Base-by-base conservation (phyloP, 306 rosid species). In the Casuarina cunninghamiana region DNA sequence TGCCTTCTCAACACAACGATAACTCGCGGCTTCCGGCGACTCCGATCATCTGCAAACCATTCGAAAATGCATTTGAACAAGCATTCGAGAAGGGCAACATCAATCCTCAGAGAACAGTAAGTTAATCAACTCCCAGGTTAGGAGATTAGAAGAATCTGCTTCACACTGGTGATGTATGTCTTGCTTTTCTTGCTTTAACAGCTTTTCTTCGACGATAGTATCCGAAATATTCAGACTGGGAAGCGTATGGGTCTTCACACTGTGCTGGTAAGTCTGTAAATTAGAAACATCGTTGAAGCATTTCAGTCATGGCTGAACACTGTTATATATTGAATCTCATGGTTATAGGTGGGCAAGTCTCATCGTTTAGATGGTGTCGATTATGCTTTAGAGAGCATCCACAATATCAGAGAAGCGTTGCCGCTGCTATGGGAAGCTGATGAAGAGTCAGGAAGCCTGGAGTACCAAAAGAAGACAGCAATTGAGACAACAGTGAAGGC, bases 381-480 rank as follows among this genome's bases (percentile, higher is more conserved):
- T 89, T 81, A 90, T 80, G 98, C 95, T 38, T 80, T 92, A 8
- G 98, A 90, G 88, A 90, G 97, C 86, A 92, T 94, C 68, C 97
- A 94, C 84, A 92, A 92, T 61, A 85, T 92, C 10, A 87, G 50
- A 81, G 98, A 92, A 75, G 98, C 97, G 72, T 78, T 92, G 81
- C 97, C 98, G 10, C 91, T 89, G 79, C 91, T 94, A 21, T 92
- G 97, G 97, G 90, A 86, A 75, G 81, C 44, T 32, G 65, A 80
- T 9, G 90, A 76, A 71, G 83, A 85, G 82, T 72, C 81, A 17
- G 87, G 82, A 43, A 77, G 69, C 53, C 75, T 84, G 19, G 19
- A 13, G 37, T 88, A 80, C 69, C 49, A 83, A 1, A 26, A 79
- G 46, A 79, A 88, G 78, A 86, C 85, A 49, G 88, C 88, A 16